phyloP scores from a whole-genome alignment of 345 rosid genomes.

The Arabidopsis suecica region DNA sequence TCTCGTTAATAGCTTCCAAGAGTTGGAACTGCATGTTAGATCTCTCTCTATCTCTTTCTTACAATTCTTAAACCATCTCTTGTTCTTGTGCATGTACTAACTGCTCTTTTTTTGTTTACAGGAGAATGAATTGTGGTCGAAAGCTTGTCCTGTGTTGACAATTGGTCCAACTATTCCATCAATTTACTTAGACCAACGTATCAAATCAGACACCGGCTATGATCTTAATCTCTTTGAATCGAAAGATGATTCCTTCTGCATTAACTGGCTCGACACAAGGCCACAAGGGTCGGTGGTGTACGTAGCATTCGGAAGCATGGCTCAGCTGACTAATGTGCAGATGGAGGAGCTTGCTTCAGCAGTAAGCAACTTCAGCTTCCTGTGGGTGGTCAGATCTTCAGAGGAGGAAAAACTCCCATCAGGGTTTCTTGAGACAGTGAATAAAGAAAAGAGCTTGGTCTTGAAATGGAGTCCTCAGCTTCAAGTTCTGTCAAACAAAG shows the following conservation, averaged over 20 bases:
- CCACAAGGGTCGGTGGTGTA: constrained; percentile 64
- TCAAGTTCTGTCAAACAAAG: constrained; percentile 50
- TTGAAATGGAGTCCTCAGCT: constrained; percentile 66
- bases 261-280: constrained; percentile 56
- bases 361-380: constrained; percentile 48
- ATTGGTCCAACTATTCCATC: constrained; percentile 77
- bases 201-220: constrained; percentile 51
- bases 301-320: constrained; percentile 71
- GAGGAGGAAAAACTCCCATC: constrained; percentile 55
- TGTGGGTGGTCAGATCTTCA: constrained; percentile 62
- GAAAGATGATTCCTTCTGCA: constrained; percentile 34
- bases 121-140: constrained; percentile 57
- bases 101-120: constrained; percentile 31
- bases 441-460: constrained; percentile 47
- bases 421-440: constrained; percentile 30
- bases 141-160: constrained; percentile 48
- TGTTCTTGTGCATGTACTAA: neutral
- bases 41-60: constrained; percentile 15
- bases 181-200: constrained; percentile 56
- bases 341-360: constrained; percentile 64
- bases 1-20: constrained; percentile 56
- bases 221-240: constrained; percentile 51
- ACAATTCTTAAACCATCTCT: neutral
- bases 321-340: constrained; percentile 45
- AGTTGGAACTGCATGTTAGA: constrained; percentile 49